Base-by-base conservation (phyloP, 2,329 filamentous ascomycete genomes). In the Dactylella cylindrospora region DNA sequence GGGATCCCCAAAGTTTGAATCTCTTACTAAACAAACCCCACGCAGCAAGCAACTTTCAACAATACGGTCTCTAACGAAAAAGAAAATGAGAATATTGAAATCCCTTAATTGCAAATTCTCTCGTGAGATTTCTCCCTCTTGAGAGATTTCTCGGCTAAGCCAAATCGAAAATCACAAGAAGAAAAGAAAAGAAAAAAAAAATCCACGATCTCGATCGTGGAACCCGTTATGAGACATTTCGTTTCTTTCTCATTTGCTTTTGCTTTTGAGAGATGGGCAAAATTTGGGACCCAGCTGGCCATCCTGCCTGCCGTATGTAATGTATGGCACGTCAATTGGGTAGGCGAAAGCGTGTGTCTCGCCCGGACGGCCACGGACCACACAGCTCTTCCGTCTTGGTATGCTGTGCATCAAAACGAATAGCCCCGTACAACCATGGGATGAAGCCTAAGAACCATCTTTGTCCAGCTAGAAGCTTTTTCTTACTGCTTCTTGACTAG, bases 191-290 rank as follows among this genome's bases (percentile, higher is more conserved):
- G n/a, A n/a, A n/a, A n/a, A n/a, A n/a, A n/a, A n/a, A n/a, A n/a
- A n/a, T n/a, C 38, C 38, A 49, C 52, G 52, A 57, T 57, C 52
- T 43, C 52, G 52, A 57, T 57, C 52, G 52, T 57, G 52, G 44
- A 57, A 50, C 52, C 52, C 52, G 41, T 61, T 47, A 61, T 61
- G 47, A 61, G 55, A 61, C 55, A 61, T 61, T 51, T 52, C 40
- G 52, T 39, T 45, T n/a, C n/a, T 60, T 60, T 40, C 49, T 52
- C 35, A 31, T 19, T 13, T 31, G 43, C 23, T 47, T 29, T 35
- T 33, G 33, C 13, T 20, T 26, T 43, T 25, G 12, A 35, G 7
- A 20, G 41, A 36, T 44, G 31, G 28, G 7, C 7, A 7, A 31
- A 31, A 31, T 31, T n/a, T 31, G 7, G 7, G 28, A n/a, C 28